Evolutionary conservation across 352 stramenopile species (phyloP).

Genomic region (Globisporangium echinulatum): DNA sequence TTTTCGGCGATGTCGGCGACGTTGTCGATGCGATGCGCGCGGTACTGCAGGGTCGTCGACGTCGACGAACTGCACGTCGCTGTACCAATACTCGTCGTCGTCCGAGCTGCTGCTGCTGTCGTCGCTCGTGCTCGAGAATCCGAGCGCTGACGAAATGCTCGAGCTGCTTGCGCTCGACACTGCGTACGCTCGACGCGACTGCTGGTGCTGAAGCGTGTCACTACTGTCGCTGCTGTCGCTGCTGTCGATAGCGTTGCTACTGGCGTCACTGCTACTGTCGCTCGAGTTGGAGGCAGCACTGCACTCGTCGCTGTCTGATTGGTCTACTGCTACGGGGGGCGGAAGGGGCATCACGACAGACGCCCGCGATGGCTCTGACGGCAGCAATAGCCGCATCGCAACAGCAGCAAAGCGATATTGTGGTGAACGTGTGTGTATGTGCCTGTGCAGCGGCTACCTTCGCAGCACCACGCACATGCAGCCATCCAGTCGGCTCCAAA

Average conservation of each 20-base stretch:
- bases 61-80: not conserved
- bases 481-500: too few relatives aligned
- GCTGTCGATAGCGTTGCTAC: constrained; percentile 3
- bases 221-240: constrained; percentile 6
- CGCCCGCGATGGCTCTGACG: not conserved
- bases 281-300: not conserved
- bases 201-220: not conserved
- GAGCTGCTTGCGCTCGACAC: constrained; percentile 7
- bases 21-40: not conserved
- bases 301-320: constrained; percentile 14
- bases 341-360: constrained; percentile 11
- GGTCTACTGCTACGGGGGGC: constrained; percentile 1
- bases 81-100: not conserved
- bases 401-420: too few relatives aligned
- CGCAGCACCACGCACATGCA: too few relatives aligned
- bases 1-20: not conserved
- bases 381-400: too few relatives aligned
- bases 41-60: not conserved
- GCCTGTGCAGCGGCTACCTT: too few relatives aligned
- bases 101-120: not conserved
- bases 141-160: constrained; percentile 9
- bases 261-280: constrained; percentile 1
- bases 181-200: constrained; percentile 1
- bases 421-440: too few relatives aligned
- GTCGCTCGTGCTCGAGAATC: constrained; percentile 11